Conservation (phyloP, 805 yeast genomes). For the Ogataea nonfermentans region DNA sequence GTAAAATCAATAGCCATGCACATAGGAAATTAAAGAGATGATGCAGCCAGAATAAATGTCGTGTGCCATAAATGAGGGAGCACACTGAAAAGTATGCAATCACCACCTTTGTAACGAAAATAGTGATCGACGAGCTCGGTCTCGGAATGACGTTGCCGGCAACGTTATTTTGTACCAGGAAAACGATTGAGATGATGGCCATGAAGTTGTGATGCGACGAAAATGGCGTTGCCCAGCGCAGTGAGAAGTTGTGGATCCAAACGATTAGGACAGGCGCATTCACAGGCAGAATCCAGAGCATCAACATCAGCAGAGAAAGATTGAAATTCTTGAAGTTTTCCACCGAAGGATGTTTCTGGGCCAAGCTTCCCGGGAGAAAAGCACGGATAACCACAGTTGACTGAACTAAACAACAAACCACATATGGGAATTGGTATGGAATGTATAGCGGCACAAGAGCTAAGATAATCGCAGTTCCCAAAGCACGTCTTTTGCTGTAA, state of each 20-base stretch:
- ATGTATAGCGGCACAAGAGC: constrained; percentile 55
- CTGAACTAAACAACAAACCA: constrained; percentile 60
- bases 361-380: constrained; percentile 3
- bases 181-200: constrained; percentile 70
- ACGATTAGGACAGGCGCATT: constrained; percentile 77
- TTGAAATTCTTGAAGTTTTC: constrained; percentile 54
- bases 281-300: constrained; percentile 78
- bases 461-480: constrained; percentile 40
- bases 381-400: constrained; percentile 46
- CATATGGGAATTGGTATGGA: constrained; percentile 80
- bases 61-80: constrained; percentile 68
- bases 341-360: constrained; percentile 5
- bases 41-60: constrained; percentile 84
- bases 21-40: constrained; percentile 66
- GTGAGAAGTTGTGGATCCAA: constrained; percentile 73
- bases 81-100: constrained; percentile 57
- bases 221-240: constrained; percentile 81
- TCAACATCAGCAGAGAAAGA: constrained; percentile 57
- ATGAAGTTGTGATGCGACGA: constrained; percentile 82
- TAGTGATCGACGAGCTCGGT: constrained; percentile 26
- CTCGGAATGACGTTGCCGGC: constrained; percentile 48
- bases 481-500: constrained; percentile 26
- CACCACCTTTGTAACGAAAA: constrained; percentile 36
- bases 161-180: constrained; percentile 54
- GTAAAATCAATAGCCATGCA: constrained; percentile 44